Conservation (phyloP, 768 basidiomycete species). For the Leccinum longicurvipes region DNA sequence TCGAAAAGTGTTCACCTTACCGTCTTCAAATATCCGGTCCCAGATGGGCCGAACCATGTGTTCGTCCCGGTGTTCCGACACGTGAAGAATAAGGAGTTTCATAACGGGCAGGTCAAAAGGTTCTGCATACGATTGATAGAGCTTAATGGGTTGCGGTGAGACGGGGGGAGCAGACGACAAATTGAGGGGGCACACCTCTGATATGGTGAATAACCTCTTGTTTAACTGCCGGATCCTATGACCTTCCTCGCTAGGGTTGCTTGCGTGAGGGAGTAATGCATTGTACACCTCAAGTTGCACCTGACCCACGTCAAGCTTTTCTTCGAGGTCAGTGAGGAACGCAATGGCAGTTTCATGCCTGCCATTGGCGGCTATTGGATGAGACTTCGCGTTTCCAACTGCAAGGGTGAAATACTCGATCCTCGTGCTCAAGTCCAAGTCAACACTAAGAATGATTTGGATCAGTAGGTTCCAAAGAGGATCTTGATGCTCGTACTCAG, state of each 20-base stretch:
- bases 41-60: slow-evolving; percentile 80
- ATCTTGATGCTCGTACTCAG: slow-evolving; percentile 50
- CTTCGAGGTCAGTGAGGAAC: slow-evolving; percentile 86
- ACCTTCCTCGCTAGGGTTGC: slow-evolving; percentile 60
- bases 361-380: slow-evolving; percentile 73
- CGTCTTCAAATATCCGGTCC: slow-evolving; percentile 81
- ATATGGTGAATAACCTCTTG: slow-evolving; percentile 68
- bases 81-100: slow-evolving; percentile 87
- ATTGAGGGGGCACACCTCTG: slow-evolving; percentile 57
- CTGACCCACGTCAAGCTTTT: slow-evolving; percentile 94
- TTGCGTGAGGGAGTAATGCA: slow-evolving; percentile 55
- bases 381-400: slow-evolving; percentile 94
- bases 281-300: slow-evolving; percentile 93
- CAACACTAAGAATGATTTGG: slow-evolving; percentile 44
- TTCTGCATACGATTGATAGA: slow-evolving; percentile 85
- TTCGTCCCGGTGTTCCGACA: slow-evolving; percentile 90
- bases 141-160: slow-evolving; percentile 40
- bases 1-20: slow-evolving; percentile 39
- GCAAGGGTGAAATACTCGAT: slow-evolving; percentile 93
- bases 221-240: slow-evolving; percentile 59
- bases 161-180: slow-evolving; percentile 2
- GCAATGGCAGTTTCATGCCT: slow-evolving; percentile 88
- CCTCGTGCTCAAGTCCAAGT: slow-evolving; percentile 65
- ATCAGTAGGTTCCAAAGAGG: not conserved
- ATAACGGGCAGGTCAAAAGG: slow-evolving; percentile 81